Base-by-base conservation (phyloP, 306 rosid genomes). In the Castanea crenata region DNA sequence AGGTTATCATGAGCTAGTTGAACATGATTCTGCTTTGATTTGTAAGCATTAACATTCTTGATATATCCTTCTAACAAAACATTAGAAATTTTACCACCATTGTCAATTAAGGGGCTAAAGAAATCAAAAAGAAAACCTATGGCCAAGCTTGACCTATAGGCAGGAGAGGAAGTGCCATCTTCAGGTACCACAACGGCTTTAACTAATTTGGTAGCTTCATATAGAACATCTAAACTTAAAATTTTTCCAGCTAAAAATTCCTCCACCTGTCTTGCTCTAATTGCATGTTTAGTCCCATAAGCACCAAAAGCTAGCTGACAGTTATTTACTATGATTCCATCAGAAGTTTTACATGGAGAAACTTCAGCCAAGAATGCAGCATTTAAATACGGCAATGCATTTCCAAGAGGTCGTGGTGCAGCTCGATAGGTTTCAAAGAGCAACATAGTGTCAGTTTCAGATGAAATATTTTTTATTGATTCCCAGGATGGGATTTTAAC, bases 391-490 rank as follows among this genome's bases (percentile, higher is more conserved):
- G 97, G 79, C 78, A 95, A 84, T 34, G 94, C 89, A 54, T 91
- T 95, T 81, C 97, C 97, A 55, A 95, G 94, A 7, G 99, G 94
- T 55, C 97, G 87, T 19, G 92, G 92, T 80, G 99, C 86, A 72
- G 95, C 91, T 75, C 97, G 86, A 83, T 88, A 91, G 35, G 92
- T 91, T 89, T 95, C 95, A 83, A 90, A 95, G 59, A 84, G 75
- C 71, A 92, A 57, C 15, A 74, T 62, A 77, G 81, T 73, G 79
- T 79, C 49, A 52, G 64, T 61, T 56, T 83, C 79, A 31, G 88
- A 74, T 76, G 88, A 84, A 78, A 61, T 78, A 57, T 71, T 46
- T 83, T 56, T 62, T 16, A 8, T 72, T 3, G 83, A 69, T 69
- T 76, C 82, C 88, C 82, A 79, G 35, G 76, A 85, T 54, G 96